These are phyloP conservation scores for Carex myosuroides DNA, from an alignment of 176 grass and related monocot species.

Conservation along the genomic window DNA sequence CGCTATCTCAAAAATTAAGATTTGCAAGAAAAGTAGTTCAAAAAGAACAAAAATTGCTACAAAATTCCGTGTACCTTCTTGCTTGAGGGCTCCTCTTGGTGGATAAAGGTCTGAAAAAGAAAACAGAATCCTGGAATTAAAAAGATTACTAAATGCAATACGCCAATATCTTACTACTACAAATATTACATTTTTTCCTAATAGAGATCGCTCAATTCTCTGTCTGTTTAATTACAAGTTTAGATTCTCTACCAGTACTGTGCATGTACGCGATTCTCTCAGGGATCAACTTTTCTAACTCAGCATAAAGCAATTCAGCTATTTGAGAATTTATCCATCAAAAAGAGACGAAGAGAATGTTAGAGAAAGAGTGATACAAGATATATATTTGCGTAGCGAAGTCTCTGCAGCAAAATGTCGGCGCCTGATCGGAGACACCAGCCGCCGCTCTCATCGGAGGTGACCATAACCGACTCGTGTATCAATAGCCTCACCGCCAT, in stretches of 20 bases:
- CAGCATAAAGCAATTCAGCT: neutral
- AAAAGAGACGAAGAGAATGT: neutral
- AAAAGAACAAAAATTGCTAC: neutral
- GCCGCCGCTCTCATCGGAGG: conserved; percentile 2
- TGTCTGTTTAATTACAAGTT: neutral
- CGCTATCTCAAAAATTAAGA: neutral
- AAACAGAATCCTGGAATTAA: neutral
- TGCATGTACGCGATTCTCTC: neutral
- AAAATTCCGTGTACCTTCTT: conserved; percentile 33
- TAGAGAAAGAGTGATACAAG: conserved; percentile 21
- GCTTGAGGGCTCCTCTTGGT: conserved; percentile 29
- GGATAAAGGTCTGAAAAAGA: conserved; percentile 51
- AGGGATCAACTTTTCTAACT: neutral
- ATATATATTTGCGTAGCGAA: conserved; percentile 25
- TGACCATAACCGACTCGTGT: conserved; percentile 34
- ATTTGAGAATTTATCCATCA: neutral
- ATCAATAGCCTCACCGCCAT: conserved; percentile 29
- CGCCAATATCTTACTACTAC: neutral
- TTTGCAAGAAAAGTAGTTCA: neutral
- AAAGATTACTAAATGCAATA: conserved; percentile 9
- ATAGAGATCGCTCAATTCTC: neutral
- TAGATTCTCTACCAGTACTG: neutral
- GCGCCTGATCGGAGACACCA: conserved; percentile 22
- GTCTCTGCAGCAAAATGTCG: conserved; percentile 30
- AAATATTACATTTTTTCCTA: neutral